Evolutionary conservation across 345 rosid genomes (phyloP).

Genomic region (Theobroma cacao): DNA sequence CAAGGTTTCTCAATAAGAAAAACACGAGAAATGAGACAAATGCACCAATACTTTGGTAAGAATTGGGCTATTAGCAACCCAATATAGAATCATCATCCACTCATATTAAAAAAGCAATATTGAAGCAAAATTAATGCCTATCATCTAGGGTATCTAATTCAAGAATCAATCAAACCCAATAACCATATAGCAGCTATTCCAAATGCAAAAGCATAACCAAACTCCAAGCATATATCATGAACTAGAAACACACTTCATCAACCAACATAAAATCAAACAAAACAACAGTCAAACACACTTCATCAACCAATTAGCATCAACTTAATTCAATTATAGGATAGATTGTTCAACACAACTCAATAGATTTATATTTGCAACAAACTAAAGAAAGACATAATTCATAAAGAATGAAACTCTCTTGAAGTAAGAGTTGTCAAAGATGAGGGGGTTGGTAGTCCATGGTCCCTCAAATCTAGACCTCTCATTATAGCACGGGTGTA

Average conservation of each 20-base stretch:
- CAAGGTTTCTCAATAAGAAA: neutral
- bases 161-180: too few relatives aligned
- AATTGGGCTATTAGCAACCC: neutral
- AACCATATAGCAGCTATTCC: too few relatives aligned
- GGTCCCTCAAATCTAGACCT: slow-evolving; percentile 97
- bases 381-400: neutral
- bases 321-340: too few relatives aligned
- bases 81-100: slow-evolving; percentile 1
- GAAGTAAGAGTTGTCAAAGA: slow-evolving; percentile 93
- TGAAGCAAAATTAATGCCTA: neutral
- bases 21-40: neutral
- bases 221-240: too few relatives aligned
- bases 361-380: neutral
- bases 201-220: too few relatives aligned
- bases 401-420: slow-evolving; percentile 36
- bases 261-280: too few relatives aligned
- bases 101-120: neutral
- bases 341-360: neutral
- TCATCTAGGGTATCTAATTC: neutral
- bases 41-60: neutral
- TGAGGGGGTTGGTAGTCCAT: slow-evolving; percentile 86
- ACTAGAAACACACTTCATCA: too few relatives aligned
- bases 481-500: slow-evolving; percentile 94
- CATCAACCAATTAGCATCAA: neutral
- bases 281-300: too few relatives aligned